Conservation (phyloP, 495 filamentous ascomycete genomes). For the Neurospora pannonica region DNA sequence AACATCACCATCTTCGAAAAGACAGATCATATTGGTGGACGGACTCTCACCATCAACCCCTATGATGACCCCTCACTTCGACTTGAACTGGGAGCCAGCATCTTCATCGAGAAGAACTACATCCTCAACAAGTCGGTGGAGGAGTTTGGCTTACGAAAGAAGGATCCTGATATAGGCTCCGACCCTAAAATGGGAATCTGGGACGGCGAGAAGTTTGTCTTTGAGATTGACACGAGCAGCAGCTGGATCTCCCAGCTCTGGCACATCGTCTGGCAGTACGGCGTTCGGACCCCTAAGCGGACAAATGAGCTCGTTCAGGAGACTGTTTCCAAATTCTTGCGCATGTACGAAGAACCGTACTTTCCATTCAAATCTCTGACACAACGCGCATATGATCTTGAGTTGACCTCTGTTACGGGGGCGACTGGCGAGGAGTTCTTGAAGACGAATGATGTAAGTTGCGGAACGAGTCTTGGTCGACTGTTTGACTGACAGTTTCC, state of each 20-base stretch:
- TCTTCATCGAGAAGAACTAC: slow-evolving; percentile 81
- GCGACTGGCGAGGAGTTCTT: slow-evolving; percentile 66
- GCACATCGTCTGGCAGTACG: slow-evolving; percentile 80
- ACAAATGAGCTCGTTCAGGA: slow-evolving; percentile 64
- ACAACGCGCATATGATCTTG: slow-evolving; percentile 52
- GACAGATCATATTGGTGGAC: slow-evolving; percentile 69
- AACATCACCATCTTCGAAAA: slow-evolving; percentile 89
- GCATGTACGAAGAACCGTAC: slow-evolving; percentile 67
- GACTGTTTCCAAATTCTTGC: slow-evolving; percentile 63
- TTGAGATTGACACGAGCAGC: slow-evolving; percentile 41
- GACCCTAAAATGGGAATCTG: slow-evolving; percentile 62
- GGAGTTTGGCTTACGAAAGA: slow-evolving; percentile 53
- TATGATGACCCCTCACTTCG: slow-evolving; percentile 60
- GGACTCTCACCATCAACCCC: slow-evolving; percentile 79
- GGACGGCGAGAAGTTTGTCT: slow-evolving; percentile 73
- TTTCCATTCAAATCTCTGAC: slow-evolving; percentile 80
- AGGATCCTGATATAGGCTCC: slow-evolving; percentile 24
- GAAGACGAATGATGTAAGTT: slow-evolving; percentile 46
- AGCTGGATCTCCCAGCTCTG: slow-evolving; percentile 60
- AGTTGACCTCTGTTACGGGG: slow-evolving; percentile 52
- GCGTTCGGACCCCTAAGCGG: slow-evolving; percentile 56
- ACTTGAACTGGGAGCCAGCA: slow-evolving; percentile 82
- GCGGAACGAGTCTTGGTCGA: neutral
- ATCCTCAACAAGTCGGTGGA: slow-evolving; percentile 70
- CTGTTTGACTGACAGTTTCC: neutral